These are phyloP conservation scores for Hyaloperonospora brassicae DNA, from an alignment of 352 stramenopile genomes.

Conservation along the genomic window DNA sequence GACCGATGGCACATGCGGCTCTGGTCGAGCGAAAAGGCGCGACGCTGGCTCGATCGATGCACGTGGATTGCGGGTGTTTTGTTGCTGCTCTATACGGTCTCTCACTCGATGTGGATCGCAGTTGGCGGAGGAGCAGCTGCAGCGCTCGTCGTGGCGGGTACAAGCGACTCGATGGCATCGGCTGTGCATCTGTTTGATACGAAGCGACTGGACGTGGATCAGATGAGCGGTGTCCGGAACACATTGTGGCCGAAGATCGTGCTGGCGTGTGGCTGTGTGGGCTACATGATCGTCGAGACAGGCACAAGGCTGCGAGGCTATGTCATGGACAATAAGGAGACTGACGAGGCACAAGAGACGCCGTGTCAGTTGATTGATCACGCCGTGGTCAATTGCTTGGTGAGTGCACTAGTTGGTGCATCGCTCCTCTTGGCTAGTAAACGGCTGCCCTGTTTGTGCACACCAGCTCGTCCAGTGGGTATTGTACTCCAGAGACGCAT, in stretches of 20 bases:
- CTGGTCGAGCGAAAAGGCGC: constrained; percentile 44
- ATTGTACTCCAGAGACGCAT: constrained; percentile 67
- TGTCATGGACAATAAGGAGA: constrained; percentile 23
- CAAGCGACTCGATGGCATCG: constrained; percentile 49
- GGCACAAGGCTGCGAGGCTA: constrained; percentile 40
- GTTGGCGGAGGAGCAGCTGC: constrained; percentile 34
- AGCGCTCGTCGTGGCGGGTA: constrained; percentile 35
- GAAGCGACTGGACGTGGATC: constrained; percentile 25
- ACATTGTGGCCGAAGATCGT: constrained; percentile 65
- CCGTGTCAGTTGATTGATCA: constrained; percentile 43
- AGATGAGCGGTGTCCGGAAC: constrained; percentile 23
- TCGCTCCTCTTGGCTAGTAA: constrained; percentile 75
- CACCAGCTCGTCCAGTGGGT: constrained; percentile 44
- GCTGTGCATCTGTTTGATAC: constrained; percentile 50
- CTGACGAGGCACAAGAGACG: constrained; percentile 10
- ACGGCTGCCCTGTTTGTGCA: constrained; percentile 52
- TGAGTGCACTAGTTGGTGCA: constrained; percentile 65
- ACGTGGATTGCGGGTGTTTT: constrained; percentile 65
- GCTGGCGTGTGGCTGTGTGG: constrained; percentile 55
- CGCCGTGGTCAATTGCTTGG: constrained; percentile 57
- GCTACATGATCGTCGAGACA: constrained; percentile 54
- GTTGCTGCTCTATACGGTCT: constrained; percentile 57
- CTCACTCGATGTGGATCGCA: constrained; percentile 39
- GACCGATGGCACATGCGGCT: constrained; percentile 42
- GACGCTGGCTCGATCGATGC: constrained; percentile 59